phyloP scores from a whole-genome alignment of 331 rosid genomes.

The Quercus lobata region DNA sequence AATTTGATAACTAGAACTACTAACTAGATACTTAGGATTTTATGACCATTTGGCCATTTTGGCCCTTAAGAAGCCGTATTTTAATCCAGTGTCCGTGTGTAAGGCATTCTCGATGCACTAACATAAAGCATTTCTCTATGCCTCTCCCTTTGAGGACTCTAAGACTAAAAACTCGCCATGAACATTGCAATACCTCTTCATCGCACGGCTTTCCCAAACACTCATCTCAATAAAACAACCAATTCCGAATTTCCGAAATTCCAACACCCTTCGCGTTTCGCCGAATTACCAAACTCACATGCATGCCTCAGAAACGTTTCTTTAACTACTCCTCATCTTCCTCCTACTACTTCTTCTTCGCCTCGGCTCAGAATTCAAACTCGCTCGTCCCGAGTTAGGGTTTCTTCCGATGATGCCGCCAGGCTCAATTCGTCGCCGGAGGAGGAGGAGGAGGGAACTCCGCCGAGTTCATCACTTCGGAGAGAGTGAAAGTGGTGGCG shows the following conservation, averaged over 20 bases:
- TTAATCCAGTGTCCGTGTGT: too few relatives aligned
- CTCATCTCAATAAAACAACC: neutral
- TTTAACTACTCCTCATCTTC: neutral
- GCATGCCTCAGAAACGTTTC: slow-evolving; percentile 14
- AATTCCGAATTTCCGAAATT: neutral
- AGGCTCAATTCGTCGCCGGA: slow-evolving; percentile 44
- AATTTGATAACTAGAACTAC: too few relatives aligned
- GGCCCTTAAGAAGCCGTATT: too few relatives aligned
- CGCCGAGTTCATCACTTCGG: slow-evolving; percentile 86
- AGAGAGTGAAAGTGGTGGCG: slow-evolving; percentile 95
- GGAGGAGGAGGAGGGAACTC: slow-evolving; percentile 18
- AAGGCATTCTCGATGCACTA: too few relatives aligned
- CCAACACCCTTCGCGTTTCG: slow-evolving; percentile 3
- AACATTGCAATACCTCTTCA: slow-evolving; percentile 35
- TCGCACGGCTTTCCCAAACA: neutral
- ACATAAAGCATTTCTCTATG: too few relatives aligned
- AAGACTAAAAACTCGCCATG: slow-evolving; percentile 11
- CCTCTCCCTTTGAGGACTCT: too few relatives aligned
- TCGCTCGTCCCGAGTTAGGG: slow-evolving; percentile 25
- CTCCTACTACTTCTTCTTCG: too few relatives aligned
- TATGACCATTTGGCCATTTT: too few relatives aligned
- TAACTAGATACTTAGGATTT: too few relatives aligned
- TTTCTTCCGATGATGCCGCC: slow-evolving; percentile 56
- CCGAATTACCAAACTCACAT: neutral
- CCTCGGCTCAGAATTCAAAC: slow-evolving; percentile 1